Conservation (phyloP, 2,329 filamentous ascomycete genomes). For the Zymoseptoria ardabiliae region DNA sequence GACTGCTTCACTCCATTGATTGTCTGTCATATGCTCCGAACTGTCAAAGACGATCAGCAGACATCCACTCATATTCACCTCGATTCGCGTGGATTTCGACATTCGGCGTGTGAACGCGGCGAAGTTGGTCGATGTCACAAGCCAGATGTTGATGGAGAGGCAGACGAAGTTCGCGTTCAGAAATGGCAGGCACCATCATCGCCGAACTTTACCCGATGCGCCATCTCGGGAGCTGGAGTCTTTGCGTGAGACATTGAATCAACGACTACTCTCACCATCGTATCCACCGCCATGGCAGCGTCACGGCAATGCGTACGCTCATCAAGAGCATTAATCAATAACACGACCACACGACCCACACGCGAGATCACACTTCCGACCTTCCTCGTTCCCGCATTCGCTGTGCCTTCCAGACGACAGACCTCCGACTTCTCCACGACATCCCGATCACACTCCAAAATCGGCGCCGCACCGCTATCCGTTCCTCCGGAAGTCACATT, state of each 20-base stretch:
- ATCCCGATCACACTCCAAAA: slow-evolving; percentile 63
- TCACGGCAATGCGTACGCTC: slow-evolving; percentile 19
- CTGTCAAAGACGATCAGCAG: not conserved
- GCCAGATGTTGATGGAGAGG: not conserved
- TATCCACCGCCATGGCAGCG: slow-evolving; percentile 16
- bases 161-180: not conserved
- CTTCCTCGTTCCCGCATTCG: slow-evolving; percentile 68
- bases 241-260: not conserved
- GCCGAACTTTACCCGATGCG: not conserved
- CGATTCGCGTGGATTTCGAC: not conserved
- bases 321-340: slow-evolving; percentile 15
- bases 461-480: slow-evolving; percentile 72
- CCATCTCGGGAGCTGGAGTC: not conserved
- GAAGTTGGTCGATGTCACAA: not conserved
- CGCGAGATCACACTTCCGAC: slow-evolving; percentile 44
- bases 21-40: not conserved
- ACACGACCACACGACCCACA: slow-evolving; percentile 3
- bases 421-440: slow-evolving; percentile 64
- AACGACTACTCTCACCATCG: not conserved
- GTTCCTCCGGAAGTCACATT: slow-evolving; percentile 80
- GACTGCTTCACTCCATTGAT: not conserved
- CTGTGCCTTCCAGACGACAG: slow-evolving; percentile 8
- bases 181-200: not conserved
- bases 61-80: not conserved
- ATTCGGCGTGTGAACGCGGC: not conserved